A percentile compares a stretch with the other conserved stretches of the same genome.
These are phyloP conservation scores for Tylopilus vinaceipallidus DNA, from an alignment of 768 basidiomycete species.

Conservation along the genomic window DNA sequence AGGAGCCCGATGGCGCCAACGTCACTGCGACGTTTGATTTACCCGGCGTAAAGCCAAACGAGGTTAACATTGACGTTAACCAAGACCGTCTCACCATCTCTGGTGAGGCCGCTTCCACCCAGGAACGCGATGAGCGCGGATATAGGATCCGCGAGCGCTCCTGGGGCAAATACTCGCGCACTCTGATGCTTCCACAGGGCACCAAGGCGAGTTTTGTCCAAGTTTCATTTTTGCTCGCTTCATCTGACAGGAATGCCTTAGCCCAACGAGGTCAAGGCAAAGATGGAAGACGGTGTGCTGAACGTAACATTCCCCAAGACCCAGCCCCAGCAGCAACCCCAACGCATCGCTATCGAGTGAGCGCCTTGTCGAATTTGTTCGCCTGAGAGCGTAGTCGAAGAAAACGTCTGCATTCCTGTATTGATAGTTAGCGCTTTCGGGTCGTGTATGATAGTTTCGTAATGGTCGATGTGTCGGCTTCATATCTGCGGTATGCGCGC, in stretches of 20 bases:
- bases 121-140: conserved; percentile 35
- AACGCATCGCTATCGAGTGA: conserved; percentile 39
- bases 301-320: conserved; percentile 53
- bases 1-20: conserved; percentile 43
- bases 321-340: conserved; percentile 38
- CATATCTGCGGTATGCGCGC: neutral
- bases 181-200: conserved; percentile 46
- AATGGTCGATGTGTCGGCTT: neutral
- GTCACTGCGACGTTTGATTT: conserved; percentile 59
- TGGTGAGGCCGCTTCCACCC: conserved; percentile 41
- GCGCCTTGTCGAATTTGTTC: neutral
- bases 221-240: neutral
- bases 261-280: conserved; percentile 38
- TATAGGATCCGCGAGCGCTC: conserved; percentile 44
- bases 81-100: conserved; percentile 50
- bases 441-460: neutral
- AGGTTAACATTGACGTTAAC: conserved; percentile 51
- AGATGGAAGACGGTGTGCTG: conserved; percentile 52
- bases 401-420: neutral
- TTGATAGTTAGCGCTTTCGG: neutral
- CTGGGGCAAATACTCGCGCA: conserved; percentile 48
- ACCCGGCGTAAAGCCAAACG: conserved; percentile 50
- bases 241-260: conserved; percentile 5
- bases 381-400: too few species aligned
- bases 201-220: conserved; percentile 38